Conservation (phyloP, 345 rosid species). For the Murraya koenigii region DNA sequence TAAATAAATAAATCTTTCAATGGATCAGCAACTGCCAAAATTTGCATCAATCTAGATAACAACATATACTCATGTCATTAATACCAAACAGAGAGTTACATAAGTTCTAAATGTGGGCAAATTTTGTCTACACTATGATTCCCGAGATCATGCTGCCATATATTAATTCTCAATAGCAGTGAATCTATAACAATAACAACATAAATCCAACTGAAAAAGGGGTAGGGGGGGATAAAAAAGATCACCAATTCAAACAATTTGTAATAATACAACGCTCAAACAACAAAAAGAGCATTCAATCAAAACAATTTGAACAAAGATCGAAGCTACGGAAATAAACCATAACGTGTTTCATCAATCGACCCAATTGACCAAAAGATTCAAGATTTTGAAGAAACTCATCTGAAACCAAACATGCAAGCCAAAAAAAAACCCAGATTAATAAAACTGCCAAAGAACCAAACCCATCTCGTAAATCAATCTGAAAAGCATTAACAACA, state of each 20-base stretch:
- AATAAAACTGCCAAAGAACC: background rate
- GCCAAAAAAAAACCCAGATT: background rate
- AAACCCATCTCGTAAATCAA: constrained; percentile 5
- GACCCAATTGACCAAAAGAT: background rate
- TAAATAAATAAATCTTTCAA: background rate
- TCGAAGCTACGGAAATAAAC: background rate
- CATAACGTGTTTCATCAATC: background rate
- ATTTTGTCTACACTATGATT: background rate
- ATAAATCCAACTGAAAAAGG: too few species aligned
- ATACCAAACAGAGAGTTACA: background rate
- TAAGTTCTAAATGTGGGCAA: background rate
- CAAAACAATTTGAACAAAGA: background rate
- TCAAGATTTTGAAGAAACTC: background rate
- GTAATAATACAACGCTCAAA: too few species aligned
- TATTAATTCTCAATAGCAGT: background rate
- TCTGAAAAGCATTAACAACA: background rate
- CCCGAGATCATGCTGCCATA: background rate
- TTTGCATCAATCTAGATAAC: background rate
- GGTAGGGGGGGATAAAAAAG: fast-evolving
- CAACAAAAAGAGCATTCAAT: too few species aligned
- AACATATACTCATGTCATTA: background rate
- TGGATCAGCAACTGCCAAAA: background rate
- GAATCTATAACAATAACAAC: background rate
- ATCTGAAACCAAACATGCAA: background rate
- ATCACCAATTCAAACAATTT: too few species aligned